Conservation (phyloP, 371 early-diverging fungal species). For the Apophysomyces ossiformis region DNA sequence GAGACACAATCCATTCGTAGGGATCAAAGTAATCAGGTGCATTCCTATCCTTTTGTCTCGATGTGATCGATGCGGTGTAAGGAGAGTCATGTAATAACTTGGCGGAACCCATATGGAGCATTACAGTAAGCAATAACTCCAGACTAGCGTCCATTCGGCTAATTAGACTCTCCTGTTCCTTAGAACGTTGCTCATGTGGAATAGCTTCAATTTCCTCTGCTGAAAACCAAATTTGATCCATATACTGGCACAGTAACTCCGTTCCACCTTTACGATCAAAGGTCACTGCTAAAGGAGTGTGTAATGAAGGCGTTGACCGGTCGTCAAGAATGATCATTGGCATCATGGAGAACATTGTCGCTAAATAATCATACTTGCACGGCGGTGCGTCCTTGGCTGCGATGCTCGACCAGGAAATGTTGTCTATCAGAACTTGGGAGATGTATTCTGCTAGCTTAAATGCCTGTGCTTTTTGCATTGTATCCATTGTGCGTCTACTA, state of each 20-base stretch:
- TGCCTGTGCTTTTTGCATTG: conserved; percentile 57
- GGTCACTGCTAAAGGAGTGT: conserved; percentile 70
- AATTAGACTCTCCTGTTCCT: conserved; percentile 30
- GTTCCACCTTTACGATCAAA: conserved; percentile 72
- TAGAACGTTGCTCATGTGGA: conserved; percentile 27
- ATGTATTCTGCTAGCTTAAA: conserved; percentile 63
- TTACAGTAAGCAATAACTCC: conserved; percentile 63
- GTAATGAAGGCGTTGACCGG: conserved; percentile 67
- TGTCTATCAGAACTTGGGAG: conserved; percentile 55
- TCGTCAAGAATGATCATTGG: conserved; percentile 56
- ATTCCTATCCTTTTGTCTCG: conserved; percentile 63
- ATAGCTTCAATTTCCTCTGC: conserved; percentile 33
- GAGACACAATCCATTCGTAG: conserved; percentile 64
- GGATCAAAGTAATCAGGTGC: conserved; percentile 70
- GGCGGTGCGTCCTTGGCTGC: conserved; percentile 30
- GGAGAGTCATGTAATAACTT: conserved; percentile 76
- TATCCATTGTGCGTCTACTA: conserved; percentile 62
- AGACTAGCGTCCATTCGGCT: conserved; percentile 47
- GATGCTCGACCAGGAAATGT: conserved; percentile 53
- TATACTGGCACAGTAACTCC: conserved; percentile 56
- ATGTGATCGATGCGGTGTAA: conserved; percentile 54
- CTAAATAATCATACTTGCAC: conserved; percentile 62
- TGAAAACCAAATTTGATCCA: conserved; percentile 64
- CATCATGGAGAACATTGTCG: conserved; percentile 54
- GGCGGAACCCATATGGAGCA: conserved; percentile 64